Evolutionary conservation across 805 yeast species (phyloP).

Genomic region (Candida railenensis): DNA sequence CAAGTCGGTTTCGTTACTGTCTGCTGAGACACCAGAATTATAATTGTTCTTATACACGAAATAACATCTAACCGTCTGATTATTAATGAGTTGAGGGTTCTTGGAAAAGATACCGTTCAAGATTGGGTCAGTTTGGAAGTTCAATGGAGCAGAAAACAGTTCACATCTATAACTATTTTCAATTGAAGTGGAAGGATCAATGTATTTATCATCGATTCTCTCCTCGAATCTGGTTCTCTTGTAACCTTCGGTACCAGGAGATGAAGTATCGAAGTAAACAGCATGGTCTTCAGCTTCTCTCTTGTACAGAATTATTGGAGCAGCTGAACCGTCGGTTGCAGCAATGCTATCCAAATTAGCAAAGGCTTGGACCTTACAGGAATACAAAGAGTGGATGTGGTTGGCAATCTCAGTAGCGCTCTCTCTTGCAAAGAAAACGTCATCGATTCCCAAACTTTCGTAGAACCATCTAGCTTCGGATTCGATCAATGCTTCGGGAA

Average conservation of each 20-base stretch:
- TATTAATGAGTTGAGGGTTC: conserved; percentile 31
- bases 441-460: conserved; percentile 83
- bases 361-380: conserved; percentile 89
- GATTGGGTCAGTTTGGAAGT: conserved; percentile 44
- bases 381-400: conserved; percentile 84
- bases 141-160: conserved; percentile 68
- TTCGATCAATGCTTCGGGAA: conserved; percentile 85
- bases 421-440: conserved; percentile 86
- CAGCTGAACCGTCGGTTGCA: conserved; percentile 16
- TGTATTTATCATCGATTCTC: conserved; percentile 76
- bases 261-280: conserved; percentile 79
- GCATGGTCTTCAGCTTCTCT: conserved; percentile 84
- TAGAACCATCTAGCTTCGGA: conserved; percentile 89
- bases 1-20: conserved; percentile 47
- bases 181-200: conserved; percentile 50
- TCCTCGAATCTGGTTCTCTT: conserved; percentile 58
- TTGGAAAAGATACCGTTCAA: conserved; percentile 37
- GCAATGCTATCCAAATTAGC: conserved; percentile 49
- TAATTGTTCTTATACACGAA: conserved; percentile 74
- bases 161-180: conserved; percentile 65
- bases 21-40: conserved; percentile 5
- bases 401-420: conserved; percentile 75
- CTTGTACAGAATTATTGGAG: conserved; percentile 72
- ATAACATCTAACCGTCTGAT: conserved; percentile 62
- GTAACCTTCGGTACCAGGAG: conserved; percentile 43